These are phyloP conservation scores for Chaetoscypha palmicola DNA, from an alignment of 2,329 filamentous ascomycete species.

Conservation along the genomic window DNA sequence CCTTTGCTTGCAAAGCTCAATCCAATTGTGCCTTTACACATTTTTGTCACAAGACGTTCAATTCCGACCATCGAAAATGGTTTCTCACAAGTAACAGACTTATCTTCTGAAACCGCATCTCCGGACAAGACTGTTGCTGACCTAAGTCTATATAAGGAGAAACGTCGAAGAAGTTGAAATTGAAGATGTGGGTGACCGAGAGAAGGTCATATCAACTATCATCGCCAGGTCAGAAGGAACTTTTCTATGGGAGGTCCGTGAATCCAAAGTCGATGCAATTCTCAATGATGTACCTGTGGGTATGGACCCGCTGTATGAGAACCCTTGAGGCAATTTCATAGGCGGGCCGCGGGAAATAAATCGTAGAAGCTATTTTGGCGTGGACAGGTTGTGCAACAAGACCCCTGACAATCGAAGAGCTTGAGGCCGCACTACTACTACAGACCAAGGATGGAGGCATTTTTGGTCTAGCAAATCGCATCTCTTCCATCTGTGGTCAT, in stretches of 20 bases:
- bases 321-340: background rate
- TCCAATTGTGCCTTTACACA: background rate
- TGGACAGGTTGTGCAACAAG: slow-evolving; percentile 26
- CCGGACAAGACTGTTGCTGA: slow-evolving; percentile 1
- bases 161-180: background rate
- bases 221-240: background rate
- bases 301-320: background rate
- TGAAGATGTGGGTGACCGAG: background rate
- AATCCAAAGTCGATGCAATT: background rate
- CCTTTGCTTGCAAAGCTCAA: background rate
- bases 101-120: background rate
- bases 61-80: background rate
- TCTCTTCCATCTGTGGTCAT: slow-evolving; percentile 24
- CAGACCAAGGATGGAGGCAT: slow-evolving; percentile 27
- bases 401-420: slow-evolving; percentile 23
- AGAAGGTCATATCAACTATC: background rate
- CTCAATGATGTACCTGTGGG: background rate
- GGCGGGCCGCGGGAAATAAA: background rate
- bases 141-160: background rate
- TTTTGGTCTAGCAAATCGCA: slow-evolving; percentile 9
- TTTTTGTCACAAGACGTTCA: background rate
- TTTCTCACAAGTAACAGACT: background rate
- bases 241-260: slow-evolving; percentile 1
- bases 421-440: slow-evolving; percentile 26
- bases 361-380: slow-evolving; percentile 15